phyloP scores from a whole-genome alignment of 1,284 basidiomycete genomes.

The Tylopilus sp. region DNA sequence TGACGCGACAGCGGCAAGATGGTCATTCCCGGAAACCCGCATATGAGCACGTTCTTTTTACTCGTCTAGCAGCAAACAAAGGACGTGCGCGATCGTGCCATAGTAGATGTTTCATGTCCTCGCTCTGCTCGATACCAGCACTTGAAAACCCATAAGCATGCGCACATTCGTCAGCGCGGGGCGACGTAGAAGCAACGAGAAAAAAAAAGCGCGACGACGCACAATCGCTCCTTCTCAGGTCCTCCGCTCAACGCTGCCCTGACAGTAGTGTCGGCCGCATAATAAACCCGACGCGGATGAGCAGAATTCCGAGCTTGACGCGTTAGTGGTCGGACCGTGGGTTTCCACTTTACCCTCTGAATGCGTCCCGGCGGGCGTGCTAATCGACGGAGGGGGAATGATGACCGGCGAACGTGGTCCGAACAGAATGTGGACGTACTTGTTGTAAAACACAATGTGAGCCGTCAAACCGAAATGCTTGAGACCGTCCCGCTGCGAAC shows the following conservation, averaged over 20 bases:
- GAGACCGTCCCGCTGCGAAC: constrained; percentile 73
- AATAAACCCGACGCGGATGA: constrained; percentile 67
- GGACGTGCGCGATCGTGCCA: constrained; percentile 42
- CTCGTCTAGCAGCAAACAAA: neutral
- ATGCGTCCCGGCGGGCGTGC: constrained; percentile 45
- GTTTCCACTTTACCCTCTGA: constrained; percentile 46
- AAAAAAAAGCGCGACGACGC: constrained; percentile 30
- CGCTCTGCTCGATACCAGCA: constrained; percentile 65
- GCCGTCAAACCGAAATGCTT: constrained; percentile 56
- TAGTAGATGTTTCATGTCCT: constrained; percentile 69
- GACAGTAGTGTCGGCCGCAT: constrained; percentile 43
- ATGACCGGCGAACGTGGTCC: neutral
- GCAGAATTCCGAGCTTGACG: constrained; percentile 59
- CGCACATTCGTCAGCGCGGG: neutral
- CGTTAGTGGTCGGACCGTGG: constrained; percentile 45
- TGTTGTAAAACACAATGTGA: constrained; percentile 61
- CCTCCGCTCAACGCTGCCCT: constrained; percentile 43
- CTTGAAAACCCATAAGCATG: neutral
- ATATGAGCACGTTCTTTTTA: neutral
- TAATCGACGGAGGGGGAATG: constrained; percentile 17
- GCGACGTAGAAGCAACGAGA: neutral
- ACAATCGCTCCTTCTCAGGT: constrained; percentile 48
- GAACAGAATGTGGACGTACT: constrained; percentile 35
- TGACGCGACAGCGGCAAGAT: constrained; percentile 70
- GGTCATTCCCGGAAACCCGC: constrained; percentile 58